These are phyloP conservation scores for Microstegium vimineum DNA, from an alignment of 176 grass and related monocot genomes.

Conservation along the genomic window DNA sequence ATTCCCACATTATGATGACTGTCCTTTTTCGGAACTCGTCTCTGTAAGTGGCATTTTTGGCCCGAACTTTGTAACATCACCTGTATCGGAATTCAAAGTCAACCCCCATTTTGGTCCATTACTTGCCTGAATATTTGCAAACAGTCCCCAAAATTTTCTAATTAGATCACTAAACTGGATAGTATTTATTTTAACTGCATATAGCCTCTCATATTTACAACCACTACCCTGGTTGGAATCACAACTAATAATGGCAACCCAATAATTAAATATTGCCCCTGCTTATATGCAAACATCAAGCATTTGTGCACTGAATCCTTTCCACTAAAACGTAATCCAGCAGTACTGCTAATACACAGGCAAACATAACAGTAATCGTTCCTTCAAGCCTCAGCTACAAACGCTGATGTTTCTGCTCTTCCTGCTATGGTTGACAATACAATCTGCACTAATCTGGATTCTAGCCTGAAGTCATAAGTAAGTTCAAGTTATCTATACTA, in stretches of 20 bases:
- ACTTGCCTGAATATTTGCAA: neutral
- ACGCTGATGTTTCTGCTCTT: neutral
- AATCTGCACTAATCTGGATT: neutral
- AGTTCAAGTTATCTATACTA: neutral
- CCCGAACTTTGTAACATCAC: neutral
- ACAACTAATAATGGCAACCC: neutral
- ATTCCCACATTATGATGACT: neutral
- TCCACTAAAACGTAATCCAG: neutral
- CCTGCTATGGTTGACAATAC: neutral
- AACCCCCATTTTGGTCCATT: neutral
- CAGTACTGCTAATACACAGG: neutral
- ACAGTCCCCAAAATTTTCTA: neutral
- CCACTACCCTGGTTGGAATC: neutral
- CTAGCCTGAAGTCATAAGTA: neutral
- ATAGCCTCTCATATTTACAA: neutral
- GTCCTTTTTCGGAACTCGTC: neutral
- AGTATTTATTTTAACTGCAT: neutral
- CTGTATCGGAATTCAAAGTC: neutral
- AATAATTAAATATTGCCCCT: neutral
- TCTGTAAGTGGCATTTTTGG: neutral
- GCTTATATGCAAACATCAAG: neutral
- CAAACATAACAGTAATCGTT: neutral
- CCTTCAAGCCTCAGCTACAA: neutral
- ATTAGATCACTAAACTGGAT: neutral
- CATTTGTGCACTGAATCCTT: neutral